These are phyloP conservation scores for Aleurites moluccanus DNA, from an alignment of 441 rosid species.

Conservation along the genomic window DNA sequence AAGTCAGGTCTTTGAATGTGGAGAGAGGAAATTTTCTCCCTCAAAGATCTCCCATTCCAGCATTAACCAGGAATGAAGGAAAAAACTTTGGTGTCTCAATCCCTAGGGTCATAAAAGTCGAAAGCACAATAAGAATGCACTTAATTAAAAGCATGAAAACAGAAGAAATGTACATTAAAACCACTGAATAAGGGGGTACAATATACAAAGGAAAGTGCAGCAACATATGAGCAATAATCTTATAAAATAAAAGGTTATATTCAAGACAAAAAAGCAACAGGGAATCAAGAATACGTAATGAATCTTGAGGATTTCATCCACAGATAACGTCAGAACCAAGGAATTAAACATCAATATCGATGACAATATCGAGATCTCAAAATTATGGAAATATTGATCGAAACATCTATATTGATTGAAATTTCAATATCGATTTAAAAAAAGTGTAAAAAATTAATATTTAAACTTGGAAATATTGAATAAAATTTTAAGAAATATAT, in stretches of 20 bases:
- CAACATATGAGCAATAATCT: neutral
- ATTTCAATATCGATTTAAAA: no score
- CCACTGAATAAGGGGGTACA: neutral
- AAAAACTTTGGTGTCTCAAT: neutral
- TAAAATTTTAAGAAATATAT: no score
- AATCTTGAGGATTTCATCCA: neutral
- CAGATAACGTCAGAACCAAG: neutral
- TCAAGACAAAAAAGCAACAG: neutral
- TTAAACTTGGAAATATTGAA: no score
- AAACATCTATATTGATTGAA: no score
- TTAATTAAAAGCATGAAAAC: neutral
- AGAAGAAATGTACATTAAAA: neutral
- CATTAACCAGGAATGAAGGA: neutral
- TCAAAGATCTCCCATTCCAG: neutral
- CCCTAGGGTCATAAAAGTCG: neutral
- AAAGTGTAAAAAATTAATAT: no score
- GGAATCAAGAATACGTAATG: no score
- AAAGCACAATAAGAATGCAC: neutral
- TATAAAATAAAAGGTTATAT: neutral
- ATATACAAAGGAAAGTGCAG: neutral
- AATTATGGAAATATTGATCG: no score
- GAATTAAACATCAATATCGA: no score
- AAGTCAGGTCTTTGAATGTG: constrained; percentile 5
- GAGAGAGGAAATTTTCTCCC: neutral
- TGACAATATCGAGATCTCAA: no score